A percentile compares a stretch with the other conserved stretches of the same genome.
Conservation (phyloP, 176 grass and related monocot genomes). For the Eleusine coracana region DNA sequence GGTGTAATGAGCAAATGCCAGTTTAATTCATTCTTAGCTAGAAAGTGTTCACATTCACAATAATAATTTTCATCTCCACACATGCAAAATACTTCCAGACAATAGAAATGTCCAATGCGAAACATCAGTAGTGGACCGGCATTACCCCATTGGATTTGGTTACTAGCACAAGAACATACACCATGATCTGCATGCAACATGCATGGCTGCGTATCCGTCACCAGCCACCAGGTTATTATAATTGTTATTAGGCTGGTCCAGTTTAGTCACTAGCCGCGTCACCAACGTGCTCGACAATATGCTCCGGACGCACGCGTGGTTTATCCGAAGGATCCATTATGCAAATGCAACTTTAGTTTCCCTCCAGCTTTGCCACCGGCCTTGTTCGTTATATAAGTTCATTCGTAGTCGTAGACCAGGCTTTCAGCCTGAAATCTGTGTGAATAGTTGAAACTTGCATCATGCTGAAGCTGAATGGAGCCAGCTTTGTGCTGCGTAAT, state of each 20-base stretch:
- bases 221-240: slow-evolving; percentile 31
- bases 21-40: no score
- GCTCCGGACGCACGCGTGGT: slow-evolving; percentile 38
- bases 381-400: slow-evolving; percentile 19
- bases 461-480: background rate
- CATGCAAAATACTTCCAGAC: no score
- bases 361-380: slow-evolving; percentile 15
- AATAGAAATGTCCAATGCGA: no score
- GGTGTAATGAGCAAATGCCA: no score
- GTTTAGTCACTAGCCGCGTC: slow-evolving; percentile 32
- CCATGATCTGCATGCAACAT: background rate
- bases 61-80: no score
- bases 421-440: slow-evolving; percentile 30
- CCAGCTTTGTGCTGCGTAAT: background rate
- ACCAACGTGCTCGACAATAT: slow-evolving; percentile 11
- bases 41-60: no score
- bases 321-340: slow-evolving; percentile 8
- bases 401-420: background rate
- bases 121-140: no score
- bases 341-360: slow-evolving; percentile 1
- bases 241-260: slow-evolving; percentile 55
- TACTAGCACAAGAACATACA: background rate
- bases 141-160: no score
- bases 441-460: background rate
- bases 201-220: slow-evolving; percentile 15